Conservation (phyloP, 345 rosid species). For the Populus euphratica region DNA sequence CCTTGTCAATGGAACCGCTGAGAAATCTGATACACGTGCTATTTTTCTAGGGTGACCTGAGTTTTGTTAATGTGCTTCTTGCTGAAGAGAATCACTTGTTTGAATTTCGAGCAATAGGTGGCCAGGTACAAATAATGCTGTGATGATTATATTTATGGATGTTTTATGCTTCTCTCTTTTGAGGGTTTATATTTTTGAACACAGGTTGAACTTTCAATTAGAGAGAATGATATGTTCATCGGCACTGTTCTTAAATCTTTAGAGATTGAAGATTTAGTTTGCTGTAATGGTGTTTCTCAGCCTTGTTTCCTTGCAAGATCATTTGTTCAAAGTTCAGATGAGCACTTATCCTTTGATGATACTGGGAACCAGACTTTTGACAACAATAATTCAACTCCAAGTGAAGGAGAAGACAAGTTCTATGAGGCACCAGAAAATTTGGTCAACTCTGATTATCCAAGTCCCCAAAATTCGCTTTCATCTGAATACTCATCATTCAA, state of each 20-base stretch:
- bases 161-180: conserved; percentile 18
- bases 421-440: conserved; percentile 89
- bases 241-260: conserved; percentile 82
- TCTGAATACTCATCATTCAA: conserved; percentile 36
- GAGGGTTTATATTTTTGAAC: conserved; percentile 18
- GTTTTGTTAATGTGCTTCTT: conserved; percentile 66
- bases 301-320: conserved; percentile 85
- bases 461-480: conserved; percentile 19
- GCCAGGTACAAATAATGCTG: conserved; percentile 57
- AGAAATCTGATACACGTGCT: conserved; percentile 29
- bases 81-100: conserved; percentile 65
- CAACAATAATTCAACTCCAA: conserved; percentile 35
- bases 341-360: conserved; percentile 37
- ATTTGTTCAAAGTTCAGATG: conserved; percentile 56
- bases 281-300: conserved; percentile 40
- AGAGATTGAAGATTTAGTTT: conserved; percentile 94
- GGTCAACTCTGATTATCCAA: conserved; percentile 43
- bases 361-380: conserved; percentile 35
- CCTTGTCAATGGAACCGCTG: conserved; percentile 15
- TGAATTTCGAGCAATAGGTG: conserved; percentile 92
- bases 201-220: conserved; percentile 85
- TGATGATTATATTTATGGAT: conserved; percentile 8
- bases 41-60: conserved; percentile 48
- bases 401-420: conserved; percentile 86
- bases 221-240: conserved; percentile 72